phyloP scores from a whole-genome alignment of 768 basidiomycete species.

The Termitomyces sp. region DNA sequence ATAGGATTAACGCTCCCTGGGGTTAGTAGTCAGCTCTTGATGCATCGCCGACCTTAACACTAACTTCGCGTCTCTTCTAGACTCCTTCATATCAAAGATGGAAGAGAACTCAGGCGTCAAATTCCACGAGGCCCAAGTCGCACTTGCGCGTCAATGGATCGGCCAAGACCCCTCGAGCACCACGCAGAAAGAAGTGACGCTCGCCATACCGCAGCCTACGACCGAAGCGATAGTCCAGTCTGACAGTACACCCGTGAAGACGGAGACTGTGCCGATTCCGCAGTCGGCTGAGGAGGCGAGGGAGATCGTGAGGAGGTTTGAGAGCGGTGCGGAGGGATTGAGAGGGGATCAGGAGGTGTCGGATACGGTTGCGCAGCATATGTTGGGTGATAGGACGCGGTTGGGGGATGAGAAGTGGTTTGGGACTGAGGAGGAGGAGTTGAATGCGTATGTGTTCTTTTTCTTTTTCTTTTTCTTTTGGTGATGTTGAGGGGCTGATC shows the following conservation, averaged over 20 bases:
- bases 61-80: neutral
- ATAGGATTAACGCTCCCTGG: conserved; percentile 80
- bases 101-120: conserved; percentile 73
- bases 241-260: conserved; percentile 50
- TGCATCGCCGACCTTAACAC: neutral
- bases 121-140: conserved; percentile 86
- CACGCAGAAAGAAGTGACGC: conserved; percentile 50
- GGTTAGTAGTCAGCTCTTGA: conserved; percentile 42
- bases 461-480: conserved; percentile 7
- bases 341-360: conserved; percentile 63
- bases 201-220: conserved; percentile 55
- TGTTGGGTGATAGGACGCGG: conserved; percentile 57
- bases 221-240: conserved; percentile 46
- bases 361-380: conserved; percentile 82
- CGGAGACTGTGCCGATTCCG: conserved; percentile 68
- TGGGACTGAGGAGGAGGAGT: conserved; percentile 81
- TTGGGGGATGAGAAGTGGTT: conserved; percentile 82
- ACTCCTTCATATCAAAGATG: conserved; percentile 60
- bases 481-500: conserved; percentile 13
- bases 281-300: conserved; percentile 56
- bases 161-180: conserved; percentile 41
- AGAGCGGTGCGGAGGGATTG: conserved; percentile 56
- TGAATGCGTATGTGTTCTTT: conserved; percentile 67
- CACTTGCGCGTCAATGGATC: conserved; percentile 76
- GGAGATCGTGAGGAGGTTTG: conserved; percentile 46